These are phyloP conservation scores for Lecanoromycetidae sp. DNA, from an alignment of 2,329 filamentous ascomycete genomes.

Conservation along the genomic window DNA sequence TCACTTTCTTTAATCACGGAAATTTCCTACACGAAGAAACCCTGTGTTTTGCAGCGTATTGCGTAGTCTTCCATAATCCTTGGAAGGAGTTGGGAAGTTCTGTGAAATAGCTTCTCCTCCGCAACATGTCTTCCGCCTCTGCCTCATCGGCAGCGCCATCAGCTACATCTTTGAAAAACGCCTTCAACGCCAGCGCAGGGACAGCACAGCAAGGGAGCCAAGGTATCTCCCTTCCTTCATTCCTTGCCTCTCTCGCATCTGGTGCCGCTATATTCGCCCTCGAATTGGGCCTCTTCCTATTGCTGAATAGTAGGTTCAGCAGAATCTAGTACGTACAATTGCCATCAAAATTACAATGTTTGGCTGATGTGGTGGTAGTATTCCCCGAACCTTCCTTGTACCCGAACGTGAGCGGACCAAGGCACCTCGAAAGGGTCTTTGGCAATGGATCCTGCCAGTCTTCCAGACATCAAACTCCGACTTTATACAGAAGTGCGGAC, in stretches of 20 bases:
- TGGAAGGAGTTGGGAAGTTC: too few relatives aligned
- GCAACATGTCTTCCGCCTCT: conserved; percentile 6
- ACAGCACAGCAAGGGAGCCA: conserved; percentile 23
- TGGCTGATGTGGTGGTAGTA: conserved; percentile 25
- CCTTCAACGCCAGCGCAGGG: conserved; percentile 21
- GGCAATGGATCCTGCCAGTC: conserved; percentile 42
- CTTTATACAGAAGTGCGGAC: conserved; percentile 85
- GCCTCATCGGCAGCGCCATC: conserved; percentile 1
- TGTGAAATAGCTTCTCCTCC: background rate
- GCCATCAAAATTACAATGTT: background rate
- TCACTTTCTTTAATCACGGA: too few relatives aligned
- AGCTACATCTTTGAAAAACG: conserved; percentile 19
- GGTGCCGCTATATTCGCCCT: conserved; percentile 52
- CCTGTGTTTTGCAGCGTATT: too few relatives aligned
- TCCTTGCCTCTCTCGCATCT: conserved; percentile 52
- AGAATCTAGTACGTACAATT: conserved; percentile 60
- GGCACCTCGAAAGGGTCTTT: conserved; percentile 51
- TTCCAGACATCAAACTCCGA: conserved; percentile 65
- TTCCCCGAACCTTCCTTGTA: conserved; percentile 75
- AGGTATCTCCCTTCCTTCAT: conserved; percentile 40
- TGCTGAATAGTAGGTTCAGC: conserved; percentile 65
- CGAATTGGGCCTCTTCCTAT: conserved; percentile 56
- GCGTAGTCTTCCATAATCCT: too few relatives aligned
- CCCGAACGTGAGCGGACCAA: conserved; percentile 72
- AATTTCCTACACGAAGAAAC: too few relatives aligned